These are phyloP conservation scores for Clavispora carvajalis DNA, from an alignment of 805 yeast genomes.

Conservation along the genomic window DNA sequence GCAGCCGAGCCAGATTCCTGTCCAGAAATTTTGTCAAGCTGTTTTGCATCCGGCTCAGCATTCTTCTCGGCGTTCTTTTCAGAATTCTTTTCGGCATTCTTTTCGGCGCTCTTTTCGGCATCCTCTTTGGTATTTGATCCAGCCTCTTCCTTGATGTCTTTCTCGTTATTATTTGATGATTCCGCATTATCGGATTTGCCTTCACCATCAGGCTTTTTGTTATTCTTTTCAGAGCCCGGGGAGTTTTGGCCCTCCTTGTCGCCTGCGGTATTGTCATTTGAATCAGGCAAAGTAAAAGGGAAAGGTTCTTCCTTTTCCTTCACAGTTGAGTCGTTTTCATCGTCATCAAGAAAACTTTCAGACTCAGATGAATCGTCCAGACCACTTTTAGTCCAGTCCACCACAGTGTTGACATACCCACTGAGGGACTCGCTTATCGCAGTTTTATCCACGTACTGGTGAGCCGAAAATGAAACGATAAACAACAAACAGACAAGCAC, in stretches of 20 bases:
- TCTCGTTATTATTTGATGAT: not conserved
- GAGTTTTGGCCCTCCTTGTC: no score
- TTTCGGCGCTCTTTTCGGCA: not conserved
- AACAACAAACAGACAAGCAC: constrained; percentile 20
- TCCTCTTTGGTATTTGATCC: not conserved
- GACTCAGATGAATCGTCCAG: not conserved
- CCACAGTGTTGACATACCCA: not conserved
- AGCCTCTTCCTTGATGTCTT: not conserved
- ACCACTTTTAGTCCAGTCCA: not conserved
- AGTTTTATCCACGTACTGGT: constrained; percentile 14
- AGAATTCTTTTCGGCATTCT: not conserved
- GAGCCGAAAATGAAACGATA: constrained; percentile 26
- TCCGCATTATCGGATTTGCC: no score
- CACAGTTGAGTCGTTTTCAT: not conserved
- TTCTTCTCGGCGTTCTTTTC: not conserved
- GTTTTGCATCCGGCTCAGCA: no score
- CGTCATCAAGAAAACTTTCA: not conserved
- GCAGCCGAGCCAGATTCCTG: not conserved
- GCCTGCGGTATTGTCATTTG: not conserved
- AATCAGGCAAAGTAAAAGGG: not conserved
- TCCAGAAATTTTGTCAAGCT: no score
- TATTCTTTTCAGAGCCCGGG: no score
- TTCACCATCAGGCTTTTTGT: no score
- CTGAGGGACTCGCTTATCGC: not conserved
- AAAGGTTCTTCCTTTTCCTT: not conserved